Percentiles rank a stretch among this genome's conserved stretches.
Conservation (phyloP, 192 early-diverging fungal species). For the Dissophora ornata region DNA sequence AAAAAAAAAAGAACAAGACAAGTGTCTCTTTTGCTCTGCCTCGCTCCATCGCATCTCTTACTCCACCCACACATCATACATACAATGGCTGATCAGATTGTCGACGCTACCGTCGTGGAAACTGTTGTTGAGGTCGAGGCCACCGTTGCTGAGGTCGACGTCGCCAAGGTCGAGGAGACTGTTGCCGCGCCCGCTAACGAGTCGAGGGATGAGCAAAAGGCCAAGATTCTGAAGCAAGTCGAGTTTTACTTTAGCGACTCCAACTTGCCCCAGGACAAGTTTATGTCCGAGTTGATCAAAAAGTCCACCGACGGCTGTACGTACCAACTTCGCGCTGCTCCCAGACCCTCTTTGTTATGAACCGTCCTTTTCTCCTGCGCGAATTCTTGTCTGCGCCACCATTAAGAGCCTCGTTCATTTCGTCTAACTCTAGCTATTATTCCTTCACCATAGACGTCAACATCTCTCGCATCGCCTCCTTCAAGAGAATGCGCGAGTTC, state of each 20-base stretch:
- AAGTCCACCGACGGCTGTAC: conserved; percentile 64
- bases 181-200: background rate
- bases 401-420: too few species aligned
- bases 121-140: conserved; percentile 10
- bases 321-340: conserved; percentile 19
- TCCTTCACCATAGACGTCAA: conserved; percentile 60
- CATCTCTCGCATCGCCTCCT: conserved; percentile 60
- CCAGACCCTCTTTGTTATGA: too few species aligned
- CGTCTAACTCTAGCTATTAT: too few species aligned
- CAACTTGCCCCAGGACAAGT: conserved; percentile 69
- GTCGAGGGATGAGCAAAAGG: conserved; percentile 34
- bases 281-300: conserved; percentile 54
- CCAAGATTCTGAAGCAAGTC: conserved; percentile 68
- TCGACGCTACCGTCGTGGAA: conserved; percentile 10
- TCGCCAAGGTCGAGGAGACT: background rate
- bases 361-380: background rate
- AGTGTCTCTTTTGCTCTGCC: background rate
- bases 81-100: conserved; percentile 28
- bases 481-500: conserved; percentile 69
- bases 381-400: too few species aligned
- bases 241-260: conserved; percentile 74
- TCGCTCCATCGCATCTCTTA: background rate
- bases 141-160: conserved; percentile 1
- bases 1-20: conserved; percentile 31
- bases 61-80: background rate